phyloP scores from a whole-genome alignment of 1,284 basidiomycete genomes.

The Heterobasidion irregulare region DNA sequence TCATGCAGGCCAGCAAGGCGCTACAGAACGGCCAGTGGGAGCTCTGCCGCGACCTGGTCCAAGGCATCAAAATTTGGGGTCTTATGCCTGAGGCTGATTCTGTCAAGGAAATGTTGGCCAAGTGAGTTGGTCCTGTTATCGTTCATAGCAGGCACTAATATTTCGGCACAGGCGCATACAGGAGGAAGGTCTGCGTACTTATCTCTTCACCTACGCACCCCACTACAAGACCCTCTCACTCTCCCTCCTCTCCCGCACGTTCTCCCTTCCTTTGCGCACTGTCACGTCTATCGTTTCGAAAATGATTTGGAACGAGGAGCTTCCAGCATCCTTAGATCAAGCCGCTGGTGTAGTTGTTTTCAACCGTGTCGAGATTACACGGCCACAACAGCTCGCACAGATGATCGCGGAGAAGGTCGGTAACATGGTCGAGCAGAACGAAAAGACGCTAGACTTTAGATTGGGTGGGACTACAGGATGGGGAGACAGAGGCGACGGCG shows the following conservation, averaged over 20 bases:
- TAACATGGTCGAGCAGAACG: slow-evolving; percentile 89
- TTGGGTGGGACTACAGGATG: slow-evolving; percentile 64
- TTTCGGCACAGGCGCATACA: slow-evolving; percentile 76
- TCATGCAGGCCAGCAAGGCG: slow-evolving; percentile 98
- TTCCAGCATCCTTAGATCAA: slow-evolving; percentile 90
- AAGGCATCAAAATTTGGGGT: slow-evolving; percentile 97
- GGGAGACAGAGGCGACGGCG: slow-evolving; percentile 60
- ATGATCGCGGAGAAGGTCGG: slow-evolving; percentile 85
- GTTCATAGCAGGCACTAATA: slow-evolving; percentile 3
- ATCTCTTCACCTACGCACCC: slow-evolving; percentile 96
- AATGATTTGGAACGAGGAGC: slow-evolving; percentile 99
- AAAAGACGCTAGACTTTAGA: slow-evolving; percentile 89
- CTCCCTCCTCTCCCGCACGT: slow-evolving; percentile 79
- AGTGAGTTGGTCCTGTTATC: slow-evolving; percentile 40
- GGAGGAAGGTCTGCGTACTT: slow-evolving; percentile 94
- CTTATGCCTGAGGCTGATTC: slow-evolving; percentile 83
- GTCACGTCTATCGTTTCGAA: slow-evolving; percentile 93
- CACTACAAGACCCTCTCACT: slow-evolving; percentile 92
- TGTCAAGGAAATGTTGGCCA: slow-evolving; percentile 94
- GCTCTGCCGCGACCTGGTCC: slow-evolving; percentile 85
- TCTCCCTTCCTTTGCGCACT: slow-evolving; percentile 71
- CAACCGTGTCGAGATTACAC: slow-evolving; percentile 82
- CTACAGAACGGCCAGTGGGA: slow-evolving; percentile 97
- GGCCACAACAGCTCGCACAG: slow-evolving; percentile 85
- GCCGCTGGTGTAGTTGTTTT: slow-evolving; percentile 83